phyloP scores from a whole-genome alignment of 1,284 basidiomycete genomes.

The Mycosarcoma mackinlayi region DNA sequence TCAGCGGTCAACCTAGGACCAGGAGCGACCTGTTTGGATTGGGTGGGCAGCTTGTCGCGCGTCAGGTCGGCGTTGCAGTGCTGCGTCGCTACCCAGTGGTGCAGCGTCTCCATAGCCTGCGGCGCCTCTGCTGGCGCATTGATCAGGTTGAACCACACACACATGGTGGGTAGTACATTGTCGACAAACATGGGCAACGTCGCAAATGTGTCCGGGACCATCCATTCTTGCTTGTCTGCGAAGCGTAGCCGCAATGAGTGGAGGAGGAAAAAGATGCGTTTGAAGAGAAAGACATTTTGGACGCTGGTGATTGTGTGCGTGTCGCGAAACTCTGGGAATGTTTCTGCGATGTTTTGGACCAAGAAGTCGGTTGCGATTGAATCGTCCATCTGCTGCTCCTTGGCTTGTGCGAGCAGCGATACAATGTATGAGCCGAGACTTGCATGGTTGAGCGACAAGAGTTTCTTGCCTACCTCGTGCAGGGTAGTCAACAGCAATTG shows the following conservation, averaged over 20 bases:
- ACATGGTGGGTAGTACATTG: conserved; percentile 85
- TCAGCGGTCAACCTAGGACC: conserved; percentile 40
- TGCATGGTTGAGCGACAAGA: conserved; percentile 75
- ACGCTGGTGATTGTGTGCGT: conserved; percentile 17
- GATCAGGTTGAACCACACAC: conserved; percentile 80
- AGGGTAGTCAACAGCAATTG: conserved; percentile 75
- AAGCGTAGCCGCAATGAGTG: conserved; percentile 75
- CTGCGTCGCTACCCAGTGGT: conserved; percentile 9
- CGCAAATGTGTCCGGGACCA: conserved; percentile 69
- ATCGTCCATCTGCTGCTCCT: conserved; percentile 66
- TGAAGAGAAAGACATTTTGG: conserved; percentile 79
- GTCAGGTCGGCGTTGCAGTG: conserved; percentile 12
- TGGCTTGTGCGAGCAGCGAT: conserved; percentile 75
- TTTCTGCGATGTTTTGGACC: conserved; percentile 2
- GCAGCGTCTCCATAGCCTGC: conserved; percentile 13
- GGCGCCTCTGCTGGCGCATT: conserved; percentile 71
- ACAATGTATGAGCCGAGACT: conserved; percentile 80
- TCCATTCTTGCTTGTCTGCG: neutral
- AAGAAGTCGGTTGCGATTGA: conserved; percentile 14
- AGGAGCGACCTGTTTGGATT: no score
- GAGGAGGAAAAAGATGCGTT: conserved; percentile 85
- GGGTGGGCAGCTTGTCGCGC: conserved; percentile 2
- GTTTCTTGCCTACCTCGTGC: conserved; percentile 78
- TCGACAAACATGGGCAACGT: conserved; percentile 80
- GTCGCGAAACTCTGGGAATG: conserved; percentile 60